Conservation (phyloP, 2,329 filamentous ascomycete genomes). For the Nigrograna mackinnonii region DNA sequence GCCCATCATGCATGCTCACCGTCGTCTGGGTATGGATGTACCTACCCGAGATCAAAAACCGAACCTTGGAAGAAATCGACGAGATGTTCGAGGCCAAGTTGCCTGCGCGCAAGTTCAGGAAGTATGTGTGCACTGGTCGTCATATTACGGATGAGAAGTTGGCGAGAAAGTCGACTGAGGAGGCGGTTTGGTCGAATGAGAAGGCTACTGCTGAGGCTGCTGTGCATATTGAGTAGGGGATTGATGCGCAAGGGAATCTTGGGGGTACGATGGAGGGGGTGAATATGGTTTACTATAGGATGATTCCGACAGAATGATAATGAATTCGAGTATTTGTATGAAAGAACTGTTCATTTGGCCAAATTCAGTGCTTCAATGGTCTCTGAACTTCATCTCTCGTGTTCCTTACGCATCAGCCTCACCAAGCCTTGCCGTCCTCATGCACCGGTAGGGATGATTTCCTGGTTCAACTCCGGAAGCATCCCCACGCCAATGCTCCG, state of each 20-base stretch:
- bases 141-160: constrained; percentile 17
- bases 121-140: constrained; percentile 31
- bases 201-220: constrained; percentile 18
- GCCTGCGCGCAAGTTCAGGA: constrained; percentile 32
- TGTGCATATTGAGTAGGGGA: constrained; percentile 11
- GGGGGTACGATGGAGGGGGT: no score
- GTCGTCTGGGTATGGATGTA: constrained; percentile 36
- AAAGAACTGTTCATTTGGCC: no score
- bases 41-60: constrained; percentile 44
- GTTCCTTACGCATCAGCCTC: no score
- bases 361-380: not conserved
- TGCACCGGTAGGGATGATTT: no score
- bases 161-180: constrained; percentile 9
- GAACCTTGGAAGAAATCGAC: constrained; percentile 36
- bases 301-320: no score
- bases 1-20: constrained; percentile 42
- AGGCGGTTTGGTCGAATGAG: constrained; percentile 18
- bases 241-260: no score
- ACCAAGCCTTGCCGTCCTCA: no score
- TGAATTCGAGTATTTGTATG: no score
- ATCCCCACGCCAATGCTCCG: constrained; percentile 7
- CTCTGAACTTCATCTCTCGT: no score
- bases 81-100: constrained; percentile 37
- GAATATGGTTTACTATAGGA: no score
- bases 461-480: no score